These are phyloP conservation scores for Monosporascus ibericus DNA, from an alignment of 2,329 filamentous ascomycete species.

Conservation along the genomic window DNA sequence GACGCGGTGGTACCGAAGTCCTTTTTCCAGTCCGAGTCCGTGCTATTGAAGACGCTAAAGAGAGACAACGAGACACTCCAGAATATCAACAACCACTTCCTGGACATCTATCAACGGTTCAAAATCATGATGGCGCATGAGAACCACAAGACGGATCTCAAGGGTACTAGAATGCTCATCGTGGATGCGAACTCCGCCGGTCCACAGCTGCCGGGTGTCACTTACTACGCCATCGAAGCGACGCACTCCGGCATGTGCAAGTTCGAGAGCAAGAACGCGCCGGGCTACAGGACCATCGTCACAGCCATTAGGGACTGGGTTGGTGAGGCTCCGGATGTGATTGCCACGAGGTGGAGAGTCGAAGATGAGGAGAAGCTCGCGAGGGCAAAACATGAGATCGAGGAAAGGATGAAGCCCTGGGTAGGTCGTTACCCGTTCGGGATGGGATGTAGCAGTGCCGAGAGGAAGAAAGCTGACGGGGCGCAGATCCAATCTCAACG, in stretches of 20 bases:
- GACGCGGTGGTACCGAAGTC: conserved; percentile 58
- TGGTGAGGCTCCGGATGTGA: conserved; percentile 46
- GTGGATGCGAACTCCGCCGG: conserved; percentile 66
- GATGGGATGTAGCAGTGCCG: neutral
- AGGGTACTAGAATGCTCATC: conserved; percentile 55
- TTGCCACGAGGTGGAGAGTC: conserved; percentile 52
- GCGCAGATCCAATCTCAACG: conserved; percentile 24
- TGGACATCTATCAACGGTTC: conserved; percentile 65
- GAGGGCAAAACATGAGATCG: conserved; percentile 37
- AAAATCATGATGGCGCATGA: conserved; percentile 74
- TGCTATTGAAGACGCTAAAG: conserved; percentile 65
- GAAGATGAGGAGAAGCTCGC: conserved; percentile 49
- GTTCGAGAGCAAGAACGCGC: conserved; percentile 49
- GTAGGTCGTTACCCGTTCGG: conserved; percentile 19
- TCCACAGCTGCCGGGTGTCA: conserved; percentile 62
- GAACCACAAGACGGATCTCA: conserved; percentile 64
- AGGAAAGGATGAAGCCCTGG: conserved; percentile 38
- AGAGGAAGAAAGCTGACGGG: conserved; percentile 1
- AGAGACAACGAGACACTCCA: conserved; percentile 68
- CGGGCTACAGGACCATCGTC: conserved; percentile 54
- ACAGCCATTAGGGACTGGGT: conserved; percentile 46
- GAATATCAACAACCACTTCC: conserved; percentile 67
- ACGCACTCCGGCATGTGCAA: conserved; percentile 35
- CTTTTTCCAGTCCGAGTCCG: conserved; percentile 60
- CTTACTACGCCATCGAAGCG: conserved; percentile 57